Base-by-base conservation (phyloP, 371 early-diverging fungal genomes). In the Syncephalis plumigaleata region DNA sequence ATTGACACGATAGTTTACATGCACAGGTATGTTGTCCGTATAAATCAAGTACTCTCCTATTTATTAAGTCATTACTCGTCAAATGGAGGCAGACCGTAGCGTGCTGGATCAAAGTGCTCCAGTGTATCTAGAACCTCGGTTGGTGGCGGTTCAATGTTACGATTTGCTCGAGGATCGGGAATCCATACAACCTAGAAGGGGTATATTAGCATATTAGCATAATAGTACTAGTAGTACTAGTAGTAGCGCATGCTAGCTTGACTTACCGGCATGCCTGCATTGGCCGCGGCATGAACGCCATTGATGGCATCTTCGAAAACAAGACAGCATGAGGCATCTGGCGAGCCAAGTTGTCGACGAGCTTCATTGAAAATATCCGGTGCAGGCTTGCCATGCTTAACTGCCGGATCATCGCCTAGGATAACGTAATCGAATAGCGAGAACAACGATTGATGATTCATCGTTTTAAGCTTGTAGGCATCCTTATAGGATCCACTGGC, bases 251-350 rank as follows among this genome's bases (percentile, higher is more conserved):
- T 18, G 17, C 15, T 42, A 9, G n/a, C n/a, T n/a, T n/a, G 20
- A 56, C 63, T 55, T 65, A 69, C 76, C 49, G 74, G 71, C 91
- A 91, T 90, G 0, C 71, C 67, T 3, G 95, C 95, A 54, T 71
- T 75, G 31, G 75, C 59, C 3, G 73, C 95, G 3, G 92, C 91
- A 51, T 78, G 52, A 7, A 91, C 80, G 16, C 95, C 95, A 45
- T 73, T 71, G 2, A 70, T 60, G 4, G 92, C 79, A 54, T 94
- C 93, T 58, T 94, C 95, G 75, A 94, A 92, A 13, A 91, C 92
- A 18, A 94, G 65, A 58, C 90, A 89, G 21, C 70, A 67, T 4
- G 65, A 65, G 1, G 72, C 59, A 49, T 66, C 56, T 1, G 71
- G 66, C 45, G 60, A 57, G 36, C 68, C 71, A 16, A 73, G 47